These are phyloP conservation scores for Moesziomyces sp. DNA, from an alignment of 1,284 basidiomycete genomes.

Conservation along the genomic window DNA sequence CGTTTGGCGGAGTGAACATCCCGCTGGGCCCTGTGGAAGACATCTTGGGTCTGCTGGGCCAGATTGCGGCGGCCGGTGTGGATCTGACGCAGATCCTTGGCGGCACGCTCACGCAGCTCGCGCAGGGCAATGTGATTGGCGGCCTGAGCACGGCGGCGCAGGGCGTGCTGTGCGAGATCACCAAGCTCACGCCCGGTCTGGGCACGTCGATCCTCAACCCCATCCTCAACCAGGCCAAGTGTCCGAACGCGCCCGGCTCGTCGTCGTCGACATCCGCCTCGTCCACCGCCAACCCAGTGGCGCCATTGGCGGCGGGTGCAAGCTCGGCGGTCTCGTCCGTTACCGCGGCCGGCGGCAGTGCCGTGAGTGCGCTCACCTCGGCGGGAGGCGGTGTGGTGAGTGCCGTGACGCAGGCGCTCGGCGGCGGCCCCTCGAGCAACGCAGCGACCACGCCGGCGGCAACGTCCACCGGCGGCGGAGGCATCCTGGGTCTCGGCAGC, in stretches of 20 bases:
- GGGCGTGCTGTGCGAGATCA: constrained; percentile 14
- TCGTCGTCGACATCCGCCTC: constrained; percentile 7
- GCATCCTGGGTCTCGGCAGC: neutral
- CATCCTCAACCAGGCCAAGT: constrained; percentile 17
- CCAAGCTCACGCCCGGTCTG: constrained; percentile 7
- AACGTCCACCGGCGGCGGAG: neutral
- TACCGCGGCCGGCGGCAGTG: neutral
- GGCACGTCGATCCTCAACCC: constrained; percentile 10
- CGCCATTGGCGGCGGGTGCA: neutral
- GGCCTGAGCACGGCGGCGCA: constrained; percentile 12
- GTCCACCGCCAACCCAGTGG: constrained; percentile 8
- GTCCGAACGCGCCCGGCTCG: constrained; percentile 17
- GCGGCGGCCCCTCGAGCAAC: neutral
- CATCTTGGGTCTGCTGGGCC: constrained; percentile 13
- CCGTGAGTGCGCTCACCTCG: neutral
- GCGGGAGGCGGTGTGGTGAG: neutral
- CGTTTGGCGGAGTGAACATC: constrained; percentile 9
- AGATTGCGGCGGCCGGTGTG: constrained; percentile 1
- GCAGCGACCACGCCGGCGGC: neutral
- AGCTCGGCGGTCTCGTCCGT: constrained; percentile 4
- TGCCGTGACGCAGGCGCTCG: constrained; percentile 1
- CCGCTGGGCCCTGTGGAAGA: constrained; percentile 14
- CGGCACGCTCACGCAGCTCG: constrained; percentile 6
- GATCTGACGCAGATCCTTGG: constrained; percentile 12
- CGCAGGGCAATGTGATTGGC: constrained; percentile 21